Percentiles rank a stretch among this genome's conserved stretches.
Conservation (phyloP, 768 basidiomycete genomes). For the Coprinopsis marcescibilis region DNA sequence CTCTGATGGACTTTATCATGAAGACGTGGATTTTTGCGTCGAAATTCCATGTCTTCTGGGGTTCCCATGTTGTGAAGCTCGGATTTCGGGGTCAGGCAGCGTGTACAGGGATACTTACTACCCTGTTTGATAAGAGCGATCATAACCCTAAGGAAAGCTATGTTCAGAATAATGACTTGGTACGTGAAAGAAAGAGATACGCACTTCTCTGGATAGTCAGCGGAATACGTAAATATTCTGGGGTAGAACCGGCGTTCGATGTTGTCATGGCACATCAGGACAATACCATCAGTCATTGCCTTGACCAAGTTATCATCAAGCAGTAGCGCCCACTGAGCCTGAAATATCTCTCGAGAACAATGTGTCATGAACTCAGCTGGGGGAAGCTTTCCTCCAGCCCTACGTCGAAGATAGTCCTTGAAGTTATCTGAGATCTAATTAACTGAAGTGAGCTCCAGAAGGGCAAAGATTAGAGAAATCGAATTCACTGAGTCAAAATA, state of each 20-base stretch:
- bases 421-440: not conserved
- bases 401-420: not conserved
- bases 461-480: not conserved
- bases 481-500: constrained; percentile 12
- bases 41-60: constrained; percentile 15
- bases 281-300: not conserved
- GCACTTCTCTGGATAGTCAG: constrained; percentile 38
- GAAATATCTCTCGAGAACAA: not conserved
- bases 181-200: constrained; percentile 3
- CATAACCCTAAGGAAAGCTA: constrained; percentile 20
- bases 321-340: not conserved
- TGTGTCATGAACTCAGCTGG: not conserved
- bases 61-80: constrained; percentile 23
- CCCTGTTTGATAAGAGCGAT: constrained; percentile 28
- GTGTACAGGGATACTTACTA: constrained; percentile 31
- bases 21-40: constrained; percentile 1
- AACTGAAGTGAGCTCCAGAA: not conserved
- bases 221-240: constrained; percentile 28
- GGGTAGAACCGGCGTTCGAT: constrained; percentile 25
- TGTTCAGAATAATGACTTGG: not conserved
- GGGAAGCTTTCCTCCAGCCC: not conserved
- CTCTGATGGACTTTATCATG: constrained; percentile 5
- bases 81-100: constrained; percentile 26
- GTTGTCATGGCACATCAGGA: constrained; percentile 16
- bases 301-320: not conserved